Conservation (phyloP, 805 yeast species). For the Ogataea degrootiae region DNA sequence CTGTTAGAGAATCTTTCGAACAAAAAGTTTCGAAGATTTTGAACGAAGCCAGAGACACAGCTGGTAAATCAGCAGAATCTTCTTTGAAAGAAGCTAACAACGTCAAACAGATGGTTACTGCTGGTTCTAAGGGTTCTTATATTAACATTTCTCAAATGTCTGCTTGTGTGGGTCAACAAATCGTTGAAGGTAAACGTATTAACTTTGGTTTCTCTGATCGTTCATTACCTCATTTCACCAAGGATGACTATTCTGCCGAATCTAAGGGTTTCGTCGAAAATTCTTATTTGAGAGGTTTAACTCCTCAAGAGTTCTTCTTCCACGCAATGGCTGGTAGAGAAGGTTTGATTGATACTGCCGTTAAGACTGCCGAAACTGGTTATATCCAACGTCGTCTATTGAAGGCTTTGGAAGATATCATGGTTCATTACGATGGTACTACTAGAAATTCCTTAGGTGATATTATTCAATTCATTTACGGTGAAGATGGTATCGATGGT, state of each 20-base stretch:
- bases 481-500: constrained; percentile 99
- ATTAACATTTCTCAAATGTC: constrained; percentile 99
- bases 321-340: constrained; percentile 99
- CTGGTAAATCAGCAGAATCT: constrained; percentile 98
- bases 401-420: constrained; percentile 93
- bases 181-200: constrained; percentile 99
- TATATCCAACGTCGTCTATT: constrained; percentile 97
- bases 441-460: constrained; percentile 97
- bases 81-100: constrained; percentile 90
- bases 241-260: constrained; percentile 98
- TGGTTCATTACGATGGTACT: constrained; percentile 98
- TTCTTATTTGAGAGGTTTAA: constrained; percentile 92
- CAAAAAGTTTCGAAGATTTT: constrained; percentile 92
- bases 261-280: constrained; percentile 98
- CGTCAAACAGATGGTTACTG: constrained; percentile 98
- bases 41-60: constrained; percentile 98
- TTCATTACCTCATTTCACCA: constrained; percentile 95
- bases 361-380: constrained; percentile 98
- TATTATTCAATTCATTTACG: constrained; percentile 91
- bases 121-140: constrained; percentile 99
- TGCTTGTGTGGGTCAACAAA: constrained; percentile 99
- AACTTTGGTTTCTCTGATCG: constrained; percentile 96
- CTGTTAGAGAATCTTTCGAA: constrained; percentile 96
- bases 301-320: constrained; percentile 98
- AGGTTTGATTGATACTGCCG: constrained; percentile 99